Base-by-base conservation (phyloP, 495 filamentous ascomycete genomes). In the Talaromyces adpressus region DNA sequence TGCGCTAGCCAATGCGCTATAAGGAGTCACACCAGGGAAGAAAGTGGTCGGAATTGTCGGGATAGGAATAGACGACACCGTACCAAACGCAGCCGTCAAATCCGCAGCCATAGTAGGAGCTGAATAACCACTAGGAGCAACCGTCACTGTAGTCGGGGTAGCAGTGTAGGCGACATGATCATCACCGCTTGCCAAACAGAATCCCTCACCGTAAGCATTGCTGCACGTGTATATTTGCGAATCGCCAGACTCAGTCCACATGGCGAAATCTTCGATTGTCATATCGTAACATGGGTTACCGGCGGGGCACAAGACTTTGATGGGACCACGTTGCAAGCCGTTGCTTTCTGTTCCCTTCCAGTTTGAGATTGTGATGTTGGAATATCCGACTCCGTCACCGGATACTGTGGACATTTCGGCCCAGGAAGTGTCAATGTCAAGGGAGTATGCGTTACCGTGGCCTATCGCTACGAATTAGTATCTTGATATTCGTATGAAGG, bases 381-480 rank as follows among this genome's bases (percentile, higher is more conserved):
- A 75, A 27, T 83, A 71, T 59, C 79, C 71, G 0, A 86, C 81
- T 4, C 84, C 84, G 34, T 75, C 66, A 20, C 79, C 81, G 22
- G 68, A 70, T 8, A 68, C 69, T 61, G 45, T 65, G 32, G 68
- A 72, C 32, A 34, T 34, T 11, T 34, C 32, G 66, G 72, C 68
- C 83, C 84, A 86, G 66, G 80, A 77, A 58, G 82, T 78, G 66
- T 87, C 82, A 54, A 86, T 79, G 64, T 87, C 75, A 11, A 82
- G 70, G n/a, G 73, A 75, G 69, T 82, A 83, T 20, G 80, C 80
- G 63, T 83, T 84, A 41, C 75, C 72, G 64, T 81, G 77, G 56
- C 79, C 79, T 74, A 69, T 34, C 32, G 11, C 1, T 12, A 34
- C 11, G 8, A 9, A 11, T 34, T 34, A 34, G 32, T 11, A 34